A percentile compares a stretch with the other conserved stretches of the same genome.
Conservation (phyloP, 1,139 yeast species). For the Suhomyces coccinellae region DNA sequence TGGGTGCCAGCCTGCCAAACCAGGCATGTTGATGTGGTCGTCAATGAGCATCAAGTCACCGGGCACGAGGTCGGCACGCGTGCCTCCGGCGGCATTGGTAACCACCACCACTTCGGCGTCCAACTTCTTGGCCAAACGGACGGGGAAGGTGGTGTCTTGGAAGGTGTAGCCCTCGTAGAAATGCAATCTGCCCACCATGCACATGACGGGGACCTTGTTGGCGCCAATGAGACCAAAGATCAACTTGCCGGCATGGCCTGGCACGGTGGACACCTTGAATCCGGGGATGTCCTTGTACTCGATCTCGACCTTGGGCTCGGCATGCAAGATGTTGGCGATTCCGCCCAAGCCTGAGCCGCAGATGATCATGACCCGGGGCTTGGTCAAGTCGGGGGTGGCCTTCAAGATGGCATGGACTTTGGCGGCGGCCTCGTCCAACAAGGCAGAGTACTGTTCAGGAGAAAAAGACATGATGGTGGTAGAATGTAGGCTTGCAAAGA, state of each 20-base stretch:
- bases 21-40: conserved; percentile 90
- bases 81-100: conserved; percentile 95
- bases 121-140: conserved; percentile 68
- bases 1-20: conserved; percentile 86
- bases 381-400: conserved; percentile 21
- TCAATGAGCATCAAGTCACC: conserved; percentile 90
- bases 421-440: conserved; percentile 24
- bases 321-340: conserved; percentile 56
- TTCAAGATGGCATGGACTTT: conserved; percentile 18
- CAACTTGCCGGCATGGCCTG: conserved; percentile 85
- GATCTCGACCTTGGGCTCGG: conserved; percentile 48
- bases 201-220: conserved; percentile 74
- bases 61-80: conserved; percentile 61
- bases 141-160: conserved; percentile 80
- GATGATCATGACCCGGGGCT: conserved; percentile 71
- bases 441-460: conserved; percentile 20
- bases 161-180: conserved; percentile 88
- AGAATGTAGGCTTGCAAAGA: too few species aligned
- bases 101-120: conserved; percentile 66
- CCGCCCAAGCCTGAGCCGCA: conserved; percentile 97
- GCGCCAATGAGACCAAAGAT: conserved; percentile 75
- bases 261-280: conserved; percentile 77
- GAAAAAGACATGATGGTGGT: conserved; percentile 9
- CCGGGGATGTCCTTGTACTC: conserved; percentile 76
- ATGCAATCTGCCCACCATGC: conserved; percentile 93